Conservation (phyloP, 345 rosid species). For the Hibiscus tridactylites region DNA sequence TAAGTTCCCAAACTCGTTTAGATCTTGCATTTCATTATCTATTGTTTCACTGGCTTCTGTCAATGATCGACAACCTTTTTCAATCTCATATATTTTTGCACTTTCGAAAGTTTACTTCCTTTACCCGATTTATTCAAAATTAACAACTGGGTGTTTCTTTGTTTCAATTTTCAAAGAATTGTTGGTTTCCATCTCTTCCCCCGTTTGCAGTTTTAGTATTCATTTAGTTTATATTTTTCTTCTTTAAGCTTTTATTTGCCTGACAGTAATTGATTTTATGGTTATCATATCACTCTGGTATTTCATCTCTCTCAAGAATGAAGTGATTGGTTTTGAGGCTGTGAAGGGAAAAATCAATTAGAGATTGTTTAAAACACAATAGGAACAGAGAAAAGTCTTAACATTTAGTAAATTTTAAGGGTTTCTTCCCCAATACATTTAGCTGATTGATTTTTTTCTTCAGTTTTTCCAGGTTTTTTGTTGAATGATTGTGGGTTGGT, state of each 20-base stretch:
- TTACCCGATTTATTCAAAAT: not conserved
- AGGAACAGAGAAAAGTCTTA: not conserved
- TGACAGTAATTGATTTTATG: not conserved
- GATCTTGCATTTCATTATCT: not conserved
- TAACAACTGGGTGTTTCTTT: too few species aligned
- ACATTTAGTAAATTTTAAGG: not conserved
- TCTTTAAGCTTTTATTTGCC: not conserved
- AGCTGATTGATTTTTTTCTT: not conserved
- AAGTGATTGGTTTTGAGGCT: not conserved
- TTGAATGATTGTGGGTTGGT: constrained; percentile 36
- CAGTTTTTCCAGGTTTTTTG: constrained; percentile 1
- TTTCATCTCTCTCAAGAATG: not conserved
- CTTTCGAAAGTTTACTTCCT: not conserved
- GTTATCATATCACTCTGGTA: not conserved
- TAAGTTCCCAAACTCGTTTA: not conserved
- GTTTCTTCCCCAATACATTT: not conserved
- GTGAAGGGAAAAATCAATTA: not conserved
- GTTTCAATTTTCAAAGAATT: too few species aligned
- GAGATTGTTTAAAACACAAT: not conserved
- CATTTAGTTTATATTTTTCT: not conserved
- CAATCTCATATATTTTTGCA: not conserved
- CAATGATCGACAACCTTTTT: not conserved
- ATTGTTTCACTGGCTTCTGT: not conserved
- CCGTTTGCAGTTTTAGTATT: not conserved
- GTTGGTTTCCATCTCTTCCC: not conserved